Base-by-base conservation (phyloP, 352 stramenopile genomes). In the Globisporangium megalacanthum region DNA sequence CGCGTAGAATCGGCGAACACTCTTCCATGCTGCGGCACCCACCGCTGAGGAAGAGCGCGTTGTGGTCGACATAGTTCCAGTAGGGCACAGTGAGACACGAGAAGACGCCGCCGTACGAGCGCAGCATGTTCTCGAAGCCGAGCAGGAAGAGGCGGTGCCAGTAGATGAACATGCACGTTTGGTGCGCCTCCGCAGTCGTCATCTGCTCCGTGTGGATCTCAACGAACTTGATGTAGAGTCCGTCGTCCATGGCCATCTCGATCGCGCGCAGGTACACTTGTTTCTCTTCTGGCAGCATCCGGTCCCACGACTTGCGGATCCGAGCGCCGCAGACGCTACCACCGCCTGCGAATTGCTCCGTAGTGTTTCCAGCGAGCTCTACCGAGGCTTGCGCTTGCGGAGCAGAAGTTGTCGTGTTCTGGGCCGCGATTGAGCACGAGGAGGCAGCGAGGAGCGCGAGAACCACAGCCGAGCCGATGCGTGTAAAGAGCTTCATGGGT, bases 161-260 rank as follows among this genome's bases (percentile, higher is more conserved):
- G 58, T 91, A 94, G 56, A 94, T 41, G 52, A 95, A 95, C 79
- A 94, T 92, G 60, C 84, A 94, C 62, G 83, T 94, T 48, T 79
- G 75, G 61, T 95, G 86, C 17, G 86, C 86, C 66, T 95, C 84
- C 0, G 61, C 55, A 0, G 80, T 85, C 48, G 79, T 91, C 81
- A 93, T 90, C 56, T 83, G 72, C 69, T 95, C 79, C 49, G 79
- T 89, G 65, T 95, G 86, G 62, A 94, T 86, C 68, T 92, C 79
- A 19, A 94, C 75, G 49, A 95, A 95, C 59, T 88, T 88, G 64
- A 92, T 85, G 59, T 95, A 93, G 48, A 85, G 73, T 11, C 84
- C 84, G 49, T 87, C 66, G 54, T 95, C 82, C 86, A 94, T 95
- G 6, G 79, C 62, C 13, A 58, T 75, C 33, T 78, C 76, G 44